Evolutionary conservation across 345 rosid species (phyloP), one percentile per base, ranked within the genome.

Genomic region (Cardamine resedifolia): DNA sequence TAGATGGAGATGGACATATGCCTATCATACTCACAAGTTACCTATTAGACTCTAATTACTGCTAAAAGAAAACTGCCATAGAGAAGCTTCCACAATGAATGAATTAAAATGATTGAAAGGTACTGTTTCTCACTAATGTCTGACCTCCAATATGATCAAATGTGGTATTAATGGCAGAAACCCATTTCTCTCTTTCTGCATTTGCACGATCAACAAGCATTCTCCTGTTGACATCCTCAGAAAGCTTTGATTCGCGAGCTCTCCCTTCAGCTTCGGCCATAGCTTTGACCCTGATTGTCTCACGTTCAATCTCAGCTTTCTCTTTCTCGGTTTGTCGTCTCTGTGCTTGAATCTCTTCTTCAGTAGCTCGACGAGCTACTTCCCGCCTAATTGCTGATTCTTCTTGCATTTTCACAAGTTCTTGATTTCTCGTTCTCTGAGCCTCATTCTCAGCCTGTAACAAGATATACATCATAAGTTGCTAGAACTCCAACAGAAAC

Each of bases 231-330:
- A 95, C 92, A 58, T 95, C 99, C 74, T 95, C 99, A 69, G 96
- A 86, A 51, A 95, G 87, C 88, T 89, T 95, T 4, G 93, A 91
- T 69, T 95, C 99, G 79, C 90, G 96, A 24, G 96, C 97, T 77
- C 99, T 88, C 77, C 96, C 99, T 84, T 91, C 97, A 60, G 97
- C 99, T 79, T 95, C 97, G n/a, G 99, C 97, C 82, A 95, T 89
- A 53, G 96, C 93, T 81, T 82, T 86, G 69, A 91, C 96, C 67
- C 89, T 82, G 74, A 95, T 91, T 66, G 99, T 95, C 82, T 95
- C 97, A 60, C 97, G 91, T 70, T 95, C 96, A n/a, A 95, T 87
- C 83, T 95, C 96, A 77, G 97, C 99, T 78, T 88, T 95, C 79
- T 91, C 97, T 85, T 90, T 88, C 86, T 95, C 96, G 0, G 99